Evolutionary conservation across 202 grass and related monocot species (phyloP), one percentile per base, ranked within the genome.

Genomic region (Saccharum hybrid): DNA sequence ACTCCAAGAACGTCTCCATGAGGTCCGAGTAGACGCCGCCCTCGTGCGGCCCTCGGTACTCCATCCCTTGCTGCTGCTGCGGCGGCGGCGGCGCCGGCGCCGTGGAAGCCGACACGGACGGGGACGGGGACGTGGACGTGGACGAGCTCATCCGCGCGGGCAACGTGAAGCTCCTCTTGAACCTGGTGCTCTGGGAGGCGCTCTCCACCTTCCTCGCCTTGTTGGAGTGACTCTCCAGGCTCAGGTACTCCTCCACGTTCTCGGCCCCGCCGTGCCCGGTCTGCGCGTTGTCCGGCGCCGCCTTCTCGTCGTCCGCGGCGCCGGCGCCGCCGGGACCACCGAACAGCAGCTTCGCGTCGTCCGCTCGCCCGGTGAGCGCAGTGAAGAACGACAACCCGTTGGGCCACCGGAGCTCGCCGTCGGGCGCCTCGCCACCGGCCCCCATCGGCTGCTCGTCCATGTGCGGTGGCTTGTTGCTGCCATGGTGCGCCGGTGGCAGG

Each of bases 161-260:
- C 89, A 98, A 74, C 60, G 95, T 98, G 85, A 98, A 91, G 82
- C 92, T 95, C 85, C 92, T 90, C 85, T 95, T 98, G 91, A 95
- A 98, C 80, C 93, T 98, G 72, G 65, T 69, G 66, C 86, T 95
- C 84, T 90, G 72, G 11, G 69, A 23, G 13, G 79, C 36, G 51
- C 13, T 88, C 48, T 98, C 96, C 71, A 93, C 81, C 88, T 88
- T 93, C 56, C 87, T 82, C 70, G 83, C 77, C 83, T 90, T 96
- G 88, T 71, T 87, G 38, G 91, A 94, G 87, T 94, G 65, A 75
- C 89, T 96, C 52, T 99, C 96, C 41, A 93, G 78, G 89, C 93
- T 94, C 64, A 94, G 62, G 43, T 94, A 95, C 73, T 98, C 96
- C 79, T 96, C 91, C 19, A 89, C 87, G 73, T 90, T 87, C 30